Evolutionary conservation across 176 grass and related monocot genomes (phyloP).

Genomic region (Zea mays): DNA sequence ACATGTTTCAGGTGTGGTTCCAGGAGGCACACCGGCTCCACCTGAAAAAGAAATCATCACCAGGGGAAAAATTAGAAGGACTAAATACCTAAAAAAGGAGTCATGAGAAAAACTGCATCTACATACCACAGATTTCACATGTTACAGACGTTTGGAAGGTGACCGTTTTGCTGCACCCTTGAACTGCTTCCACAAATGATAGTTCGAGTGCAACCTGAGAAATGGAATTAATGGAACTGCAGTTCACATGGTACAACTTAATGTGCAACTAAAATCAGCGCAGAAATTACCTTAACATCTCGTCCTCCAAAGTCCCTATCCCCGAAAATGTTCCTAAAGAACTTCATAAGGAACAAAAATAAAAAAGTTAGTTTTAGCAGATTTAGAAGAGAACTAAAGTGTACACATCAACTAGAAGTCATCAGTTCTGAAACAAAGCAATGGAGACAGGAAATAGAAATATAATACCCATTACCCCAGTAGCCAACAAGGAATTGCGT

Average conservation of each 20-base stretch:
- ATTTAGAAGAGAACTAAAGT: conserved; percentile 29
- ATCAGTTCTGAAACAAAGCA: conserved; percentile 19
- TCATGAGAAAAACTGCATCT: conserved; percentile 22
- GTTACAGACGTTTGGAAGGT: conserved; percentile 64
- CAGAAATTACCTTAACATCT: conserved; percentile 78
- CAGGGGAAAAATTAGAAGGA: conserved; percentile 26
- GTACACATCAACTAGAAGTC: not conserved
- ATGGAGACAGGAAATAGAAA: conserved; percentile 3
- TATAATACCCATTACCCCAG: not conserved
- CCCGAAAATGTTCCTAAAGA: conserved; percentile 84
- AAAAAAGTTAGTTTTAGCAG: conserved; percentile 2
- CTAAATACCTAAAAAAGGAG: not conserved
- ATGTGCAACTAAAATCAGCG: not conserved
- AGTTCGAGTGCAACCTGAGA: conserved; percentile 74
- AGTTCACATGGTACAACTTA: conserved; percentile 28
- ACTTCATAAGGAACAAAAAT: conserved; percentile 58
- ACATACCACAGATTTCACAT: conserved; percentile 82
- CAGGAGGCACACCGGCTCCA: conserved; percentile 86
- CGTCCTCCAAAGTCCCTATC: conserved; percentile 73
- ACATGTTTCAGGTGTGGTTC: conserved; percentile 94
- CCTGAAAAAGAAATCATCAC: conserved; percentile 40
- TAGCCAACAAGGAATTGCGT: not conserved
- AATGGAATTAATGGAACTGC: conserved; percentile 20
- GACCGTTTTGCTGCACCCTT: conserved; percentile 87
- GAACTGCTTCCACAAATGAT: conserved; percentile 97